A percentile compares a stretch with the other conserved stretches of the same genome.
These are phyloP conservation scores for Mycena sp. DNA, from an alignment of 1,284 basidiomycete species.

Conservation along the genomic window DNA sequence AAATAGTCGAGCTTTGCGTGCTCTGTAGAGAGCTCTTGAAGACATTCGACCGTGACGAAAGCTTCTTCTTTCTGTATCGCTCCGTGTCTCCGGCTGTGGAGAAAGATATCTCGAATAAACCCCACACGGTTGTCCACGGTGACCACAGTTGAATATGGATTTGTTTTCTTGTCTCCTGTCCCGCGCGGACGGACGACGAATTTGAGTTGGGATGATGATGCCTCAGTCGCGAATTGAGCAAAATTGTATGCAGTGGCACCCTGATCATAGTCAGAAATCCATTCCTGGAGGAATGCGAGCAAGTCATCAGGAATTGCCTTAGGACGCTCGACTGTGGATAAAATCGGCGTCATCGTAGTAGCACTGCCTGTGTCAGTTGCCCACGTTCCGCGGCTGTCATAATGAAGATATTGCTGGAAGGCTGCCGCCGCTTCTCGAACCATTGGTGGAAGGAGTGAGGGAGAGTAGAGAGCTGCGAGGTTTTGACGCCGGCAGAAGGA, in stretches of 20 bases:
- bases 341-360: not conserved
- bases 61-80: not conserved
- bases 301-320: not conserved
- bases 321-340: not conserved
- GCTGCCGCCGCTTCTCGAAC: not conserved
- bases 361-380: not conserved
- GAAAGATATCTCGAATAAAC: not conserved
- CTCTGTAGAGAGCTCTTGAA: not conserved
- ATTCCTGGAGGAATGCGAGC: not conserved
- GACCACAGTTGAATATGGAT: not conserved
- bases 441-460: not conserved
- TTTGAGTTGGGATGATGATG: not conserved
- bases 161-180: not conserved
- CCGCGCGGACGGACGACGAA: not conserved
- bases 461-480: constrained; percentile 24
- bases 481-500: constrained; percentile 37
- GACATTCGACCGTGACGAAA: not conserved
- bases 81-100: not conserved
- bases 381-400: constrained; percentile 5
- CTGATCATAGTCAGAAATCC: not conserved
- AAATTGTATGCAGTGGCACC: not conserved
- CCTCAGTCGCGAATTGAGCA: not conserved
- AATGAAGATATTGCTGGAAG: not conserved
- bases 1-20: constrained; percentile 1
- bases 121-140: not conserved